These are phyloP conservation scores for Ophiobolus disseminans DNA, from an alignment of 2,329 filamentous ascomycete species.

Conservation along the genomic window DNA sequence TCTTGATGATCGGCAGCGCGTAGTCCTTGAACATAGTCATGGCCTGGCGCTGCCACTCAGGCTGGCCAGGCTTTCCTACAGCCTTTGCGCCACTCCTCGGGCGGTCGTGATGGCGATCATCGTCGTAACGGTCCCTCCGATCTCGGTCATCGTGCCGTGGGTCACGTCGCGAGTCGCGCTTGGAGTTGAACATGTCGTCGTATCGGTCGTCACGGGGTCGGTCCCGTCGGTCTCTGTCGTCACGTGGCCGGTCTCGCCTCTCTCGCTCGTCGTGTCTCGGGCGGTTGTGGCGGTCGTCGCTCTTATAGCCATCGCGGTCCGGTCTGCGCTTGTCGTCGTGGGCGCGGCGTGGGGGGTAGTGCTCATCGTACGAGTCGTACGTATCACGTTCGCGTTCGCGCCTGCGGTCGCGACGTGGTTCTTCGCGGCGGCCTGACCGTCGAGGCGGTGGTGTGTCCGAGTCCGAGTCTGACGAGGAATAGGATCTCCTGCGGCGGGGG, in stretches of 20 bases:
- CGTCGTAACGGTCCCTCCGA: conserved; percentile 9
- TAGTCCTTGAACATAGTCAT: conserved; percentile 43
- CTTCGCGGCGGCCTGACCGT: conserved; percentile 27
- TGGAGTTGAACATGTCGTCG: conserved; percentile 27
- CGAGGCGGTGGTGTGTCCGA: conserved; percentile 29
- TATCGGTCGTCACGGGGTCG: conserved; percentile 21
- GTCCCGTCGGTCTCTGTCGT: conserved; percentile 21
- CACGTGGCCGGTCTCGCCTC: conserved; percentile 11
- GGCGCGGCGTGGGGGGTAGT: conserved; percentile 26
- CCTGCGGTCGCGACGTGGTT: conserved; percentile 24
- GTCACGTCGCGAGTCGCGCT: conserved; percentile 18
- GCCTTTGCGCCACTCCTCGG: conserved; percentile 17
- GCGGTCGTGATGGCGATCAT: conserved; percentile 23
- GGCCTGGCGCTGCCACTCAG: conserved; percentile 41
- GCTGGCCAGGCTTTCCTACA: conserved; percentile 21
- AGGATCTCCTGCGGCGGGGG: conserved; percentile 24
- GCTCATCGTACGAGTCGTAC: conserved; percentile 38
- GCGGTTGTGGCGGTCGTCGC: conserved; percentile 31
- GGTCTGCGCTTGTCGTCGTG: conserved; percentile 17
- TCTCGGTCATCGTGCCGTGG: conserved; percentile 21
- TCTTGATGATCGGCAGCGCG: conserved; percentile 43
- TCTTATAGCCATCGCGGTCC: conserved; percentile 35
- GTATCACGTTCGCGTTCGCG: conserved; percentile 26
- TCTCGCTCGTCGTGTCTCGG: conserved; percentile 22
- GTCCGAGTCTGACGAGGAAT: conserved; percentile 28